Evolutionary conservation across 2,329 filamentous ascomycete species (phyloP).

Genomic region (Talaromyces sp.): DNA sequence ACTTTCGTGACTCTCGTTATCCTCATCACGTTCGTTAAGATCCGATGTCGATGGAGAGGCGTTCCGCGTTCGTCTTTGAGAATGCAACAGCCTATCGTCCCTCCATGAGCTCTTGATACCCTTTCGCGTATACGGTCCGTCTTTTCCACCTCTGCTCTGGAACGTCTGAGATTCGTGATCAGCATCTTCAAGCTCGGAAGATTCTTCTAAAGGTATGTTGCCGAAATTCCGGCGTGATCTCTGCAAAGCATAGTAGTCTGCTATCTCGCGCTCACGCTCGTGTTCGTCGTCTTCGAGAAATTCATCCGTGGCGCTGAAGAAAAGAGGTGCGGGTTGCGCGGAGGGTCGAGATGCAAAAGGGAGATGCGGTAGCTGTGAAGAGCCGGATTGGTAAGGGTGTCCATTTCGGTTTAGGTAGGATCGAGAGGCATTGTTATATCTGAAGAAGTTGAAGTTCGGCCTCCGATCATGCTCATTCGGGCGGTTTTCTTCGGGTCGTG

Average conservation of each 20-base stretch:
- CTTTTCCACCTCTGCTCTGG: constrained; percentile 47
- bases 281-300: constrained; percentile 91
- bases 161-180: constrained; percentile 58
- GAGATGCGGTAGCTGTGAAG: constrained; percentile 70
- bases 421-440: constrained; percentile 46
- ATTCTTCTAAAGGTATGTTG: constrained; percentile 77
- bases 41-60: constrained; percentile 19
- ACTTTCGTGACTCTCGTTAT: constrained; percentile 31
- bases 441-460: constrained; percentile 41
- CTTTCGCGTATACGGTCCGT: constrained; percentile 41
- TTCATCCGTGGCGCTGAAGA: constrained; percentile 86
- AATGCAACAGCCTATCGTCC: constrained; percentile 44
- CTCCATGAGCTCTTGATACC: constrained; percentile 59
- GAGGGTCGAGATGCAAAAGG: constrained; percentile 76
- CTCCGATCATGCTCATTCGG: constrained; percentile 37
- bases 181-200: constrained; percentile 75
- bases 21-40: constrained; percentile 34
- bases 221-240: constrained; percentile 85
- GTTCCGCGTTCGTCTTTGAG: constrained; percentile 38
- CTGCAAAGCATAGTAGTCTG: constrained; percentile 91
- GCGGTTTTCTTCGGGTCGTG: constrained; percentile 58
- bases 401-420: constrained; percentile 55
- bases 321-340: constrained; percentile 81
- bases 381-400: constrained; percentile 74
- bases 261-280: constrained; percentile 83